Conservation (phyloP, 2,329 filamentous ascomycete genomes). For the Botrytis paeoniae region DNA sequence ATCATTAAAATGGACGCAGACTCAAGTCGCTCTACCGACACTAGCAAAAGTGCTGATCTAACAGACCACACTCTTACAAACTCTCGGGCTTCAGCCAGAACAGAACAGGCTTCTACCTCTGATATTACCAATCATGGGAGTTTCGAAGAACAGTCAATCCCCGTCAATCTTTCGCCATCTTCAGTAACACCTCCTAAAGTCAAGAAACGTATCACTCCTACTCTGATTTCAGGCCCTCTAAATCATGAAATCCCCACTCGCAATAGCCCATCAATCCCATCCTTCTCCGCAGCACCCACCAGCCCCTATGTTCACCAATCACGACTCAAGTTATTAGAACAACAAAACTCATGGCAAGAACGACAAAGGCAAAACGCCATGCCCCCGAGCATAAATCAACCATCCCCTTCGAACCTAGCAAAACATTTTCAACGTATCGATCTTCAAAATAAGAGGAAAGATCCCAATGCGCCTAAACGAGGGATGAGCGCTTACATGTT, state of each 20-base stretch:
- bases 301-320: background rate
- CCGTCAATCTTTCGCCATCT: background rate
- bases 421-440: background rate
- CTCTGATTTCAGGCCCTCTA: background rate
- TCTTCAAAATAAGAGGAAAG: background rate
- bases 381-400: background rate
- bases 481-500: background rate
- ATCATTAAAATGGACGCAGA: background rate
- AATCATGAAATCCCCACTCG: background rate
- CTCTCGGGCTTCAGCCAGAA: background rate
- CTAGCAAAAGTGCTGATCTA: background rate
- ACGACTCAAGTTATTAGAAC: background rate
- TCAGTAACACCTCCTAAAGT: background rate
- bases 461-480: background rate
- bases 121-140: background rate
- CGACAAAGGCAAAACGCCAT: background rate
- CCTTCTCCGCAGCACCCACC: background rate
- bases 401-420: background rate
- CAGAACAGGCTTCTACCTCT: background rate
- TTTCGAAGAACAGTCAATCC: background rate
- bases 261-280: background rate
- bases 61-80: background rate
- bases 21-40: background rate
- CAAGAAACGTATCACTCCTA: background rate
- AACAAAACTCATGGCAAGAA: background rate